Evolutionary conservation across 495 filamentous ascomycete genomes (phyloP), one percentile per base, ranked within the genome.

Genomic region (Lasiosphaeria miniovina): DNA sequence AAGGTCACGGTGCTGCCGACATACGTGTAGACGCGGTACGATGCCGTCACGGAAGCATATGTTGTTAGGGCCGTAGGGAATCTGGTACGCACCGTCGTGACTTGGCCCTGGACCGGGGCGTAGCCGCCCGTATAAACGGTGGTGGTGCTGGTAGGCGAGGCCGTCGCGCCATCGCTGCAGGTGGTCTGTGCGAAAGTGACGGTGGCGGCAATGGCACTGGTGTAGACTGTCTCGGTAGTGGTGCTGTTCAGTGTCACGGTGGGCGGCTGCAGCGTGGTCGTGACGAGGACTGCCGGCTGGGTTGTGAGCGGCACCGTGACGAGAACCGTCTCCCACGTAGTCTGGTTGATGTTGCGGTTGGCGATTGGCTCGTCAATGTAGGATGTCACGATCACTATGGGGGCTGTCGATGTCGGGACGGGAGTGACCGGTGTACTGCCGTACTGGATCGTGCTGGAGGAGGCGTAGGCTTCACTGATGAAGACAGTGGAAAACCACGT

Each of bases 11-110:
- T 63, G 55, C 50, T 63, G 8, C 59, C 59, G 15, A 48, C 34
- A 46, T 49, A 52, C 34, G 46, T 17, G 15, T 38, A 46, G 9
- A 61, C 59, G 43, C 59, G 59, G 32, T 52, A 57, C 4, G 52
- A 56, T 36, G 52, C 40, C 36, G 59, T 56, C n/a, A 56, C 4
- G 17, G 14, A 40, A 14, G 36, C 41, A 15, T 59, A 57, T 1
- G 41, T 58, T 3, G 61, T 63, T 4, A 63, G 50, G 45, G 61
- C 61, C 24, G 61, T 63, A 0, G 61, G 61, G 49, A 49, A 63
- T 3, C 40, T 6, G 43, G 34, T 63, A 14, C 32, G 10, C 31
- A 46, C 32, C 4, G 40, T 56, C 50, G 52, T 61, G 52, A 56
- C 52, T 51, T 63, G 61, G 45, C 61, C 61, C 32, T 56, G 49